These are phyloP conservation scores for Backusella tuberculispora DNA, from an alignment of 192 early-diverging fungal species.

Conservation along the genomic window DNA sequence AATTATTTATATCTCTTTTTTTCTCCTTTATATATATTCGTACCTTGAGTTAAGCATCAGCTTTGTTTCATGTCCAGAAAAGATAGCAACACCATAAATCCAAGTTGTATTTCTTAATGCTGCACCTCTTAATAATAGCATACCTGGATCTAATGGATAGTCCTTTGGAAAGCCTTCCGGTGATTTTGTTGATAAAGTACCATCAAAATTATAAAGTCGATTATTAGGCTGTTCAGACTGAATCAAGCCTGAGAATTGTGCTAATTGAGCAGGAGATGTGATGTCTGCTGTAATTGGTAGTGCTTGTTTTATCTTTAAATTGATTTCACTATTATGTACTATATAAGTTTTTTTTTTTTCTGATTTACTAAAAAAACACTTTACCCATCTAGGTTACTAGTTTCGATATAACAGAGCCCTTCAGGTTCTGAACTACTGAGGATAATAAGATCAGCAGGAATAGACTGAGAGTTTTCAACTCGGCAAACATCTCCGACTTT, in stretches of 20 bases:
- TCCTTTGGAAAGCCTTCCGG: conserved; percentile 59
- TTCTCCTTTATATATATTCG: background rate
- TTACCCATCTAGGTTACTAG: conserved; percentile 87
- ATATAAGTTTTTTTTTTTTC: background rate
- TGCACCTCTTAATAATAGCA: conserved; percentile 88
- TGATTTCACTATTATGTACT: conserved; percentile 72
- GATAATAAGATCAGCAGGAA: conserved; percentile 91
- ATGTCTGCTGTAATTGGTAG: conserved; percentile 75
- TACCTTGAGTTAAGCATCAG: conserved; percentile 84
- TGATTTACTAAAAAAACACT: background rate
- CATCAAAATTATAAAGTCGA: conserved; percentile 90
- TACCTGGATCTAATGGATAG: conserved; percentile 83
- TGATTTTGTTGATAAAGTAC: conserved; percentile 45
- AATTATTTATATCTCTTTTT: background rate
- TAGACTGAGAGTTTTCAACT: conserved; percentile 82
- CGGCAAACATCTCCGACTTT: conserved; percentile 91
- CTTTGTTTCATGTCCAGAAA: conserved; percentile 96
- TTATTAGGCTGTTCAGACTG: conserved; percentile 95
- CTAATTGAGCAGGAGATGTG: conserved; percentile 69
- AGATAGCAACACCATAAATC: conserved; percentile 89
- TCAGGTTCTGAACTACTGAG: conserved; percentile 90
- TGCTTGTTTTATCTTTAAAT: conserved; percentile 93
- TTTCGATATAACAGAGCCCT: conserved; percentile 95
- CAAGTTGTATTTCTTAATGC: conserved; percentile 93
- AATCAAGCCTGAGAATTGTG: conserved; percentile 66